A percentile compares a stretch with the other conserved stretches of the same genome.
phyloP scores from a whole-genome alignment of 352 stramenopile genomes.

The Chrysophaeum taylorii region DNA sequence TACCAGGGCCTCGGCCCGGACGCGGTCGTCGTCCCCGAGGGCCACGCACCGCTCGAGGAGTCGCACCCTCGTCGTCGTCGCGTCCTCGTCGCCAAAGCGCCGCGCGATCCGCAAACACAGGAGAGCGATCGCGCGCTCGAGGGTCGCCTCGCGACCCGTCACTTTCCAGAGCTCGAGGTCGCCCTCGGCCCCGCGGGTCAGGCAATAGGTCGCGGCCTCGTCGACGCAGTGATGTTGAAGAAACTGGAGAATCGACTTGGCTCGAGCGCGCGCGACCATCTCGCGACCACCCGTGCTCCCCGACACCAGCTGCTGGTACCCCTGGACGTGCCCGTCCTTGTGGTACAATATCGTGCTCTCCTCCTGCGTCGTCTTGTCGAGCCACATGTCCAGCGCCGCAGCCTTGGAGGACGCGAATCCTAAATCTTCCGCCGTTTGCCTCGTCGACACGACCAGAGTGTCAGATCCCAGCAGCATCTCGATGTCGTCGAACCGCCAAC shows the following conservation, averaged over 20 bases:
- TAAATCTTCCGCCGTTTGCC: too few species aligned
- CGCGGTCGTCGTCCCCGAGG: not conserved
- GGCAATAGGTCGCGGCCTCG: slow-evolving; percentile 8
- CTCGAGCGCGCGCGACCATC: not conserved
- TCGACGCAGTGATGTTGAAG: not conserved
- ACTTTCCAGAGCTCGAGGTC: not conserved
- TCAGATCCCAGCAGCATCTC: slow-evolving; percentile 1
- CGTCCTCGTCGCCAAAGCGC: not conserved
- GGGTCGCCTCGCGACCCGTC: not conserved
- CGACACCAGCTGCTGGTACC: too few species aligned
- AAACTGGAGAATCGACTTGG: slow-evolving; percentile 6
- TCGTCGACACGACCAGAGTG: not conserved
- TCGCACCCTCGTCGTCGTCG: not conserved
- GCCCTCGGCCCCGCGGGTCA: not conserved
- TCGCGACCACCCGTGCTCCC: too few species aligned
- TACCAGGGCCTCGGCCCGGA: not conserved
- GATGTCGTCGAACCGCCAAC: not conserved
- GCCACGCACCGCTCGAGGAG: not conserved
- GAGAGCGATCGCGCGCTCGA: not conserved
- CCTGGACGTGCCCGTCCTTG: not conserved
- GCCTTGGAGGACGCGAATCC: too few species aligned
- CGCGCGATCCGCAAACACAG: slow-evolving; percentile 12
- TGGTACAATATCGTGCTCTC: not conserved
- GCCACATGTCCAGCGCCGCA: not conserved
- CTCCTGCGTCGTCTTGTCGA: not conserved